Evolutionary conservation across 2,329 filamentous ascomycete species (phyloP).

Genomic region (Fusarium tupiense): DNA sequence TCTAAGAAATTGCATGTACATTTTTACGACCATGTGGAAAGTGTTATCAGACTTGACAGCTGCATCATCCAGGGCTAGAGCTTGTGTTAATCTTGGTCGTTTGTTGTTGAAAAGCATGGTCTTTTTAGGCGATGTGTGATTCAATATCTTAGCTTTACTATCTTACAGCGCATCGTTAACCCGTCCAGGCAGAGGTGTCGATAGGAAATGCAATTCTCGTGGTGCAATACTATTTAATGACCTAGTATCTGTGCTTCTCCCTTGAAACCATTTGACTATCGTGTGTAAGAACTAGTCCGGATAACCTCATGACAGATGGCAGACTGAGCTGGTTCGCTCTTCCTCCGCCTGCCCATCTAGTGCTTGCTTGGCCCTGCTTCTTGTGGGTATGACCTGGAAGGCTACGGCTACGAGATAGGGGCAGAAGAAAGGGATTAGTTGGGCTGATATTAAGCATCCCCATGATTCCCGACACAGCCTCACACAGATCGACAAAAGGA

Average conservation of each 20-base stretch:
- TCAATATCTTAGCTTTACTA: neutral
- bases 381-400: neutral
- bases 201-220: neutral
- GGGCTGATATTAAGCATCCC: conserved; percentile 12
- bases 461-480: conserved; percentile 26
- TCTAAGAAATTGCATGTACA: conserved; percentile 22
- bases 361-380: neutral
- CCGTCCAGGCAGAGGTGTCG: neutral
- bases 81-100: conserved; percentile 3
- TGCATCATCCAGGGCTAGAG: neutral
- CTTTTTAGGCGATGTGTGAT: neutral
- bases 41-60: conserved; percentile 8
- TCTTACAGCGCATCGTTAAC: neutral
- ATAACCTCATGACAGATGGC: neutral
- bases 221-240: conserved; percentile 12
- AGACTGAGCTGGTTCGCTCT: neutral
- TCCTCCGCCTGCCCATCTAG: neutral
- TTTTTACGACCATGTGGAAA: conserved; percentile 2
- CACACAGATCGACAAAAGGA: conserved; percentile 28
- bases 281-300: neutral
- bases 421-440: neutral
- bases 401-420: neutral
- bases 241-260: neutral
- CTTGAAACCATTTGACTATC: neutral
- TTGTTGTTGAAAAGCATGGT: conserved; percentile 18